phyloP scores from a whole-genome alignment of 306 rosid species.

The Bauhinia variegata region DNA sequence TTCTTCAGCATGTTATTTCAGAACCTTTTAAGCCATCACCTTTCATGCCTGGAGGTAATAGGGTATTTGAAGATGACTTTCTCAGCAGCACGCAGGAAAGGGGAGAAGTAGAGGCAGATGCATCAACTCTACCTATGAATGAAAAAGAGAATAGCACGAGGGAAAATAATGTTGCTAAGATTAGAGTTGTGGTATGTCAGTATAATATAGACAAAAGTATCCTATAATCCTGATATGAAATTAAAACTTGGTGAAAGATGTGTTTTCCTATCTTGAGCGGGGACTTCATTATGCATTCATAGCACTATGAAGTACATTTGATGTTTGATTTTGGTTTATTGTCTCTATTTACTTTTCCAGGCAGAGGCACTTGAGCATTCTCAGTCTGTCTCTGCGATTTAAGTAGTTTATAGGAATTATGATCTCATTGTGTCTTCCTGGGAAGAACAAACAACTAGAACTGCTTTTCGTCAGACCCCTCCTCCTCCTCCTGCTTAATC shows the following conservation, averaged over 20 bases:
- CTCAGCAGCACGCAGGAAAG: slow-evolving; percentile 60
- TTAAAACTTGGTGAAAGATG: slow-evolving; percentile 13
- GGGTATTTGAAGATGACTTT: slow-evolving; percentile 69
- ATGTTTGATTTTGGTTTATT: slow-evolving; percentile 1
- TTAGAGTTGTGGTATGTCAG: slow-evolving; percentile 95
- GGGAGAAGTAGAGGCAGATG: slow-evolving; percentile 59
- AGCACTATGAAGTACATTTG: neutral
- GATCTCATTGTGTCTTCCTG: neutral
- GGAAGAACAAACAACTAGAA: neutral
- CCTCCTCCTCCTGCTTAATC: too few species aligned
- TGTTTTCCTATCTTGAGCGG: slow-evolving; percentile 8
- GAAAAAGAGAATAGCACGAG: slow-evolving; percentile 69
- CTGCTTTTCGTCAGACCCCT: too few species aligned
- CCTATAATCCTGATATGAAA: slow-evolving; percentile 2
- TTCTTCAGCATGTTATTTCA: slow-evolving; percentile 76
- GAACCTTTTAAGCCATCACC: slow-evolving; percentile 94
- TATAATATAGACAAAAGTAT: slow-evolving; percentile 7
- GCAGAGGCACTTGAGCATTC: neutral
- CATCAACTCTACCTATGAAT: slow-evolving; percentile 47
- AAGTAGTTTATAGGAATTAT: neutral
- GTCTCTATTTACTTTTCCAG: neutral
- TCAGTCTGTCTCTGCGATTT: neutral
- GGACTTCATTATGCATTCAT: slow-evolving; percentile 15
- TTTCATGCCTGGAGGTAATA: slow-evolving; percentile 73
- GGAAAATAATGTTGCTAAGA: slow-evolving; percentile 90